A percentile compares a stretch with the other conserved stretches of the same genome.
Evolutionary conservation across 2,329 filamentous ascomycete genomes (phyloP).

Genomic region (Pseudogymnoascus sp.): DNA sequence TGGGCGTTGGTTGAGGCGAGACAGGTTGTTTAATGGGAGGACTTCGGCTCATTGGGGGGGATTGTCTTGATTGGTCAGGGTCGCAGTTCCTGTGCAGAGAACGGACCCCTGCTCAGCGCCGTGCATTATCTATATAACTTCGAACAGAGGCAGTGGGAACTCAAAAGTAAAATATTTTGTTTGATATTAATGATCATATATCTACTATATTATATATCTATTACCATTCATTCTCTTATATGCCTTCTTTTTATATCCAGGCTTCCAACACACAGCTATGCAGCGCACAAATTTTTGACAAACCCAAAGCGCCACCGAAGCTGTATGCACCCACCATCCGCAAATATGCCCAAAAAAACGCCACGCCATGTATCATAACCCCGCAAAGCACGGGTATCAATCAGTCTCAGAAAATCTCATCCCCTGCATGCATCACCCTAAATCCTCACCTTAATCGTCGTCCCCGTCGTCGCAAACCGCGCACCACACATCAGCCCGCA

Average conservation of each 20-base stretch:
- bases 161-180: background rate
- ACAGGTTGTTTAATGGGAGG: conserved; percentile 1
- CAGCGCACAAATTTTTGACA: background rate
- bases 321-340: background rate
- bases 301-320: background rate
- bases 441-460: conserved; percentile 19
- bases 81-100: background rate
- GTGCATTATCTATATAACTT: background rate
- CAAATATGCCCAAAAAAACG: background rate
- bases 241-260: background rate
- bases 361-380: background rate
- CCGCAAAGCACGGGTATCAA: background rate
- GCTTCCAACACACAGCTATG: background rate
- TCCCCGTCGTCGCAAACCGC: conserved; percentile 31
- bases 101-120: background rate
- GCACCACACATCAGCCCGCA: conserved; percentile 33
- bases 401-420: background rate
- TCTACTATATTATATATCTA: conserved; percentile 2
- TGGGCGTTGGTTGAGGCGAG: background rate
- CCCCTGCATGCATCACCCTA: conserved; percentile 12
- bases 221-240: background rate
- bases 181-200: background rate
- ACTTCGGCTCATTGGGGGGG: background rate
- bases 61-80: background rate
- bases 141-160: background rate